These are phyloP conservation scores for Penicillium paxilli DNA, from an alignment of 495 filamentous ascomycete species.

Conservation along the genomic window DNA sequence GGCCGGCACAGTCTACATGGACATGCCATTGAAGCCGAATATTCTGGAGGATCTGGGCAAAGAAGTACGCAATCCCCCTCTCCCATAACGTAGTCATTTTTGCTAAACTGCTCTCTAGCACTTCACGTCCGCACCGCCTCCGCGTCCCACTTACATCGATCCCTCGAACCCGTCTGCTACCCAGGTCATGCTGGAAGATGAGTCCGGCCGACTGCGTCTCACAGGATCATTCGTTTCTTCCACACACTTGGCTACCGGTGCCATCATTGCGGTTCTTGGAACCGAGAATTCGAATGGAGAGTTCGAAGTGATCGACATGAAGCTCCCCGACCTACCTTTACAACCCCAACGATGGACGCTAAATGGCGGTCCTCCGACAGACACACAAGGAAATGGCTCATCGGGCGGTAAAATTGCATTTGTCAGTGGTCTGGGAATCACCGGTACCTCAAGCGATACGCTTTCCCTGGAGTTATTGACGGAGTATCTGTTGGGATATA, in stretches of 20 bases:
- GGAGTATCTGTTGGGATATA: constrained; percentile 88
- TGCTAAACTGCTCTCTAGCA: constrained; percentile 49
- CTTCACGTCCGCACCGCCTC: constrained; percentile 80
- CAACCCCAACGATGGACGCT: constrained; percentile 78
- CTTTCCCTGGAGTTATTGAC: constrained; percentile 74
- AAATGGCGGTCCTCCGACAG: constrained; percentile 32
- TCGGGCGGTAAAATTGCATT: constrained; percentile 74
- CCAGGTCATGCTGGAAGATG: constrained; percentile 88
- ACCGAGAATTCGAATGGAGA: constrained; percentile 90
- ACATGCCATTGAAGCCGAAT: constrained; percentile 95
- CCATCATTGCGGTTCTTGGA: constrained; percentile 86
- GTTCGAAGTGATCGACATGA: constrained; percentile 88
- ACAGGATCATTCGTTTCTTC: constrained; percentile 64
- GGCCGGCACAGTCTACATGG: constrained; percentile 91
- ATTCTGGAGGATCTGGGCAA: constrained; percentile 94
- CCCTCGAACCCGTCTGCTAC: constrained; percentile 45
- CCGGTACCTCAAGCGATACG: constrained; percentile 67
- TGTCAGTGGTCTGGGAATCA: constrained; percentile 83
- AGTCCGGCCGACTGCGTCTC: constrained; percentile 86
- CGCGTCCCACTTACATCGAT: constrained; percentile 72
- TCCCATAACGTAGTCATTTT: not conserved
- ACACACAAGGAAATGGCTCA: constrained; percentile 20
- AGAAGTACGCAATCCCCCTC: constrained; percentile 58
- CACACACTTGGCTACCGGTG: constrained; percentile 81
- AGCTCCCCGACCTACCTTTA: constrained; percentile 78